A percentile compares a stretch with the other conserved stretches of the same genome.
Evolutionary conservation across 106 monocot genomes (phyloP).

Genomic region (Alisma plantagoaquatica): DNA sequence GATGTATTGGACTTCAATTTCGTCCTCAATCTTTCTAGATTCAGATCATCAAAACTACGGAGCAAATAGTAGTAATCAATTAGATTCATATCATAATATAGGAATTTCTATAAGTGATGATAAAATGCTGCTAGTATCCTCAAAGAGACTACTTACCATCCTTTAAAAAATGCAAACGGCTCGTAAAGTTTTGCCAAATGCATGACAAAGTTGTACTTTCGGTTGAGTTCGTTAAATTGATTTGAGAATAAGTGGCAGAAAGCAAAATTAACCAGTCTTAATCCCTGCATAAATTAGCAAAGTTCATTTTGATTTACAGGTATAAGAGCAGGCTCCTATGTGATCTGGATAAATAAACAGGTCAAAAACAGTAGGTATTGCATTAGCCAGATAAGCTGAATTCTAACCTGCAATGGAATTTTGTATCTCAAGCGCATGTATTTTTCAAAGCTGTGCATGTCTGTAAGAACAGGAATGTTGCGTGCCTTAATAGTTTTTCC

Average conservation of each 20-base stretch:
- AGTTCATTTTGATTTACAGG: neutral
- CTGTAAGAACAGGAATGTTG: slow-evolving; percentile 22
- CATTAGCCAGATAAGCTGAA: slow-evolving; percentile 1
- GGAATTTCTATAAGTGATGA: neutral
- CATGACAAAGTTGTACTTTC: slow-evolving; percentile 14
- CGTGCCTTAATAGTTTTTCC: slow-evolving; percentile 21
- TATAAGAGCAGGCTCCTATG: neutral
- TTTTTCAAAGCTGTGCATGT: slow-evolving; percentile 16
- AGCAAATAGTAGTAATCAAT: neutral
- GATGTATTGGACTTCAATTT: neutral
- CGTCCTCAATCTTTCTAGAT: slow-evolving; percentile 12
- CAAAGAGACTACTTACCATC: slow-evolving; percentile 2
- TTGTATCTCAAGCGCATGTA: slow-evolving; percentile 54
- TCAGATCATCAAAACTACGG: slow-evolving; percentile 26
- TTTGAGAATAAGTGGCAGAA: slow-evolving; percentile 5
- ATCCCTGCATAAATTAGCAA: slow-evolving; percentile 2
- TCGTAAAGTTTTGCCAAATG: slow-evolving; percentile 7
- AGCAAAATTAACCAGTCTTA: slow-evolving; percentile 7
- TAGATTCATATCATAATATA: neutral
- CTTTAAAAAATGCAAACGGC: slow-evolving; percentile 11
- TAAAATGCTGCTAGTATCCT: neutral
- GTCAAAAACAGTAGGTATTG: too few species aligned
- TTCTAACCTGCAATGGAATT: slow-evolving; percentile 46
- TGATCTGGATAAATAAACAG: neutral
- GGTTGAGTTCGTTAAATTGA: slow-evolving; percentile 2